Conservation (phyloP, 805 yeast genomes). For the Saturnispora mendoncae region DNA sequence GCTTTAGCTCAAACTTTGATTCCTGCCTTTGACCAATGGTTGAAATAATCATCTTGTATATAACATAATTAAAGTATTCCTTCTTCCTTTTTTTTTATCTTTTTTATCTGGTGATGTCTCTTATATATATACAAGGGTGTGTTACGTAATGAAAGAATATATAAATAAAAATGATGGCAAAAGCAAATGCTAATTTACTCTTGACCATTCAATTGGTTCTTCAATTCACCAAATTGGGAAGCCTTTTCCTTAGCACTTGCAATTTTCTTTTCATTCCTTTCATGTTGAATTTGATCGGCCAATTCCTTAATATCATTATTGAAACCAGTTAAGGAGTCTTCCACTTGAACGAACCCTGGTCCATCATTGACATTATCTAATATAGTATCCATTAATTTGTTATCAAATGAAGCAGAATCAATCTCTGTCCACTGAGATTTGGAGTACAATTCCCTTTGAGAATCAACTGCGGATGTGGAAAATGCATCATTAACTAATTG, state of each 20-base stretch:
- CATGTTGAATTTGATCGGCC: constrained; percentile 20
- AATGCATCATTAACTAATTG: constrained; percentile 51
- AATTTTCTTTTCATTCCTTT: constrained; percentile 17
- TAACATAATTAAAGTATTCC: not conserved
- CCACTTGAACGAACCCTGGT: constrained; percentile 26
- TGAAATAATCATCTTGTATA: constrained; percentile 21
- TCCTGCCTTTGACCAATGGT: constrained; percentile 82
- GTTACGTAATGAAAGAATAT: no score
- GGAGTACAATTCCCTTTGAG: constrained; percentile 9
- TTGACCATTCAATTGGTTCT: constrained; percentile 1
- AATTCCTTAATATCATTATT: constrained; percentile 19
- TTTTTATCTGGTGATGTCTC: no score
- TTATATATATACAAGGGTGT: no score
- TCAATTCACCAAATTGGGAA: constrained; percentile 6
- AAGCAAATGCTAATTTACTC: no score
- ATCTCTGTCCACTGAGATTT: constrained; percentile 15
- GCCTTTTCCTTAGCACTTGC: constrained; percentile 20
- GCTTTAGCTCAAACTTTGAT: constrained; percentile 95
- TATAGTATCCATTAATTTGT: constrained; percentile 22
- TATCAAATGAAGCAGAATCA: constrained; percentile 20
- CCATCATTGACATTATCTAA: constrained; percentile 27
- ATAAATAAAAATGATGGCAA: no score
- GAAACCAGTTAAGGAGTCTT: constrained; percentile 25
- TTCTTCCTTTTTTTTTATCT: not conserved
- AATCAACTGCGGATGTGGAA: constrained; percentile 10